Conservation (phyloP, 257 asterid genomes). For the Solanum appendiculatum region DNA sequence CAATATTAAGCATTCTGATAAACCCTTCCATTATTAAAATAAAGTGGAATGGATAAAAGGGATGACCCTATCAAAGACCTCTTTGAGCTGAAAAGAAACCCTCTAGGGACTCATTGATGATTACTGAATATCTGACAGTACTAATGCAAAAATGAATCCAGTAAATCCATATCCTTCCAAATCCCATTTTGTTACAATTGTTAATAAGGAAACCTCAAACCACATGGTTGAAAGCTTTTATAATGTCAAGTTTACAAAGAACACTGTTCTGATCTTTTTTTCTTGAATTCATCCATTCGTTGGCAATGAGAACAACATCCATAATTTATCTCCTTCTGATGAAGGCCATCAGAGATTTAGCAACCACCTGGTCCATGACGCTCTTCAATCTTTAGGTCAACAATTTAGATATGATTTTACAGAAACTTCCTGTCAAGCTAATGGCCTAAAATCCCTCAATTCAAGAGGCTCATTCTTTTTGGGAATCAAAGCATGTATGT, state of each 20-base stretch:
- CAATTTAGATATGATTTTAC: background rate
- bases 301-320: background rate
- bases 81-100: background rate
- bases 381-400: background rate
- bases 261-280: background rate
- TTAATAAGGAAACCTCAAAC: background rate
- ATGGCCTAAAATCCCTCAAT: background rate
- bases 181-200: background rate
- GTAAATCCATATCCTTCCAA: background rate
- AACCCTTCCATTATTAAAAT: background rate
- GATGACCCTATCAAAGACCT: background rate
- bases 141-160: background rate
- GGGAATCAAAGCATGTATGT: background rate
- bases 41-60: background rate
- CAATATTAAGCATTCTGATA: background rate
- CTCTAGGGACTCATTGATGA: background rate
- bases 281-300: background rate
- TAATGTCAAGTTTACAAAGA: background rate
- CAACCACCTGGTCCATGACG: background rate
- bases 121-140: background rate
- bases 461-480: background rate
- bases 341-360: background rate
- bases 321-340: background rate
- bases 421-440: background rate
- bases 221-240: background rate